phyloP scores from a whole-genome alignment of 2,329 filamentous ascomycete genomes.

The Nemania bipapillata region DNA sequence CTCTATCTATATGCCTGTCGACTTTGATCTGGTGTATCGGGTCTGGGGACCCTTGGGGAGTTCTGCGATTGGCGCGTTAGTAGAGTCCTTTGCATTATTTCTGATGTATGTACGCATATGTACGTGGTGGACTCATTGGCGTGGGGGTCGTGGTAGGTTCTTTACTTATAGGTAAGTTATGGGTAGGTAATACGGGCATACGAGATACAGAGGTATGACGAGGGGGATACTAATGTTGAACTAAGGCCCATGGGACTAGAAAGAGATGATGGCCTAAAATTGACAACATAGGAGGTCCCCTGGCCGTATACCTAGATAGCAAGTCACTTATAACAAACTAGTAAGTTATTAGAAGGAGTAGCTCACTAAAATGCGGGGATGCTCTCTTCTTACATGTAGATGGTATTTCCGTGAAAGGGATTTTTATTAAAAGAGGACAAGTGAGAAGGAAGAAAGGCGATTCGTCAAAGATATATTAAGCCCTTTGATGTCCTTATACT shows the following conservation, averaged over 20 bases:
- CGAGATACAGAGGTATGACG: neutral
- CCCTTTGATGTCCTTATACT: neutral
- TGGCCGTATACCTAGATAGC: neutral
- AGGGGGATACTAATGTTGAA: neutral
- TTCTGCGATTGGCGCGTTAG: constrained; percentile 16
- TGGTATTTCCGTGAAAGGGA: neutral
- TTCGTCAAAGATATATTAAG: neutral
- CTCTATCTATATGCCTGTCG: constrained; percentile 1
- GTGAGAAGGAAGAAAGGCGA: neutral
- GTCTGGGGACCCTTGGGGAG: constrained; percentile 2
- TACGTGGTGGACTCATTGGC: neutral
- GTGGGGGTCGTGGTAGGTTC: constrained; percentile 14
- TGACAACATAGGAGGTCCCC: neutral
- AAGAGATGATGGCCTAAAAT: neutral
- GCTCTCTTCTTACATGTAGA: neutral
- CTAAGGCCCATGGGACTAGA: neutral
- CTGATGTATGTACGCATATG: neutral
- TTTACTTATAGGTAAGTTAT: neutral
- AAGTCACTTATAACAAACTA: neutral
- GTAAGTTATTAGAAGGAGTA: neutral
- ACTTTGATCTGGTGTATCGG: constrained; percentile 18
- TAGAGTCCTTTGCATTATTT: constrained; percentile 22
- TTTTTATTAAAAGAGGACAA: neutral
- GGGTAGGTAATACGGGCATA: neutral
- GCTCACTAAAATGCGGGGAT: constrained; percentile 1